Base-by-base conservation (phyloP, 129 eudicot species). In the Helianthus tuberosus region DNA sequence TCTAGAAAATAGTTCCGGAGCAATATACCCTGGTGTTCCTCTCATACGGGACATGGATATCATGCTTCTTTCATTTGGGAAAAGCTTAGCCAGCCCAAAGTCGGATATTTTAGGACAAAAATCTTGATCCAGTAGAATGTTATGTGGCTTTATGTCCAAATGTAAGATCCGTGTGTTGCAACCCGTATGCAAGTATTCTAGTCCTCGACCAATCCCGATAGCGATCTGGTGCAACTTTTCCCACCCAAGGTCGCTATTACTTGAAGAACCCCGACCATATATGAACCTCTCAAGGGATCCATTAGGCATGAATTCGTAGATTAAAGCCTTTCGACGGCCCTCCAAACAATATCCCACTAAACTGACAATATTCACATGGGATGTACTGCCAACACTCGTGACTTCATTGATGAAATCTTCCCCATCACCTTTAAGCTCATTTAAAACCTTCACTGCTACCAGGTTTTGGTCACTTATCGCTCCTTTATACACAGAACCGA, bases 391-490 rank as follows among this genome's bases (percentile, higher is more conserved):
- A 27, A 78, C 81, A 66, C 86, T 83, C 29, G 79, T 79, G 2
- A 86, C 88, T 80, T 83, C 91, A 15, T 86, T 86, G 9, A 83
- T 52, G 61, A 86, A 83, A 14, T 86, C 88, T 48, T 77, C 85
- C 0, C 84, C 86, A 4, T 69, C 54, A 13, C 75, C 86, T 66
- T 80, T 70, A 1, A 61, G 16, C 14, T 82, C 64, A 13, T 68
- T 76, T 75, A 85, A 74, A 23, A 82, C 20, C 53, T 88, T 88
- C 38, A 88, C 93, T 3, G 93, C 93, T 29, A 84, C 87, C 0
- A 71, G 57, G 23, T 71, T 79, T 6, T 82, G 86, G 7, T 82
- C 69, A 14, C n/a, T 65, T 29, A 82, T 75, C 20, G 6, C 64
- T 36, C 89, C 89, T 77, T 46, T 79, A 49, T 84, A 87, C 32